Base-by-base conservation (phyloP, 495 filamentous ascomycete species). In the Chaetomidium leptoderma region DNA sequence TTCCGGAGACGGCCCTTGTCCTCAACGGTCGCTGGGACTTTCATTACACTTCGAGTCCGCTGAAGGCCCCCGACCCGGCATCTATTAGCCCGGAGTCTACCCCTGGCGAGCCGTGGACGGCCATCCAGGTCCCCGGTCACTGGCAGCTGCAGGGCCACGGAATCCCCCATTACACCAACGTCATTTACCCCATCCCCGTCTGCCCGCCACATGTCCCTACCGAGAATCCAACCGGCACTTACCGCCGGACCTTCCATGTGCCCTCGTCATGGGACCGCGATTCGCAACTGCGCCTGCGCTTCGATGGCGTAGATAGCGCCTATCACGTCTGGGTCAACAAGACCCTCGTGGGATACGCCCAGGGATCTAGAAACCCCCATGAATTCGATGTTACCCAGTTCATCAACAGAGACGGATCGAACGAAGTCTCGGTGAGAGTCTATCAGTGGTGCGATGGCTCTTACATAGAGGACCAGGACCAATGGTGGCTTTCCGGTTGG, bases 81-180 rank as follows among this genome's bases (percentile, higher is more conserved):
- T 51, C n/a, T n/a, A n/a, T n/a, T n/a, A n/a, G n/a, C n/a, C n/a
- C n/a, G n/a, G n/a, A n/a, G n/a, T n/a, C n/a, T 59, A 46, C 53
- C 29, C 55, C 60, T 30, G 56, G 59, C 27, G 59, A 64, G 17
- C 63, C 61, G 53, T 85, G 84, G 81, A 72, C 66, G 14, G 64
- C 72, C 36, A 79, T 83, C 49, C 54, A 72, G n/a, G 84, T 87
- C 5, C 84, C 84, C 0, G 80, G 81, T 2, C 81, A 83, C 65
- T 87, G 84, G 84, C 84, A 87, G 58, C 65, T 86, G 7, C 81
- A 86, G 62, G 84, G 84, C 33, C 80, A 83, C 56, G 83, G 83
- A 7, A 64, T 64, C n/a, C 76, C 75, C 4, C 82, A 86, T 37
- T 86, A 86, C 60, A 85, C 81, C 7, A 87, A 86, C 45, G 71